Conservation (phyloP, 176 grass and related monocot genomes). For the Oropetium thomaeum region DNA sequence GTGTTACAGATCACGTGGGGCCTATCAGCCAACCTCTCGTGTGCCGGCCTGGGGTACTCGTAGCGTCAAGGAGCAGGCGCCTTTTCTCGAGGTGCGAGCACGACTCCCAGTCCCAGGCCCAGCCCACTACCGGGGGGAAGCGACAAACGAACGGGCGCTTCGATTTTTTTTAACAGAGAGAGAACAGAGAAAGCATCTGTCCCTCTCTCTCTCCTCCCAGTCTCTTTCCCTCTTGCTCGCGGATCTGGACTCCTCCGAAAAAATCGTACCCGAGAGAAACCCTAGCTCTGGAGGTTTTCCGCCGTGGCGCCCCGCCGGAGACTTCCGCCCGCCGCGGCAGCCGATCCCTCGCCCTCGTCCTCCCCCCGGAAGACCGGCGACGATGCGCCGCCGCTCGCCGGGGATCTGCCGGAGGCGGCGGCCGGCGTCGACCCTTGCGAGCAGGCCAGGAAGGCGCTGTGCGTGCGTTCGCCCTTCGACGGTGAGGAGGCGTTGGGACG, state of each 20-base stretch:
- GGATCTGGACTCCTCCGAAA: slow-evolving; percentile 47
- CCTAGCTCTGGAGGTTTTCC: slow-evolving; percentile 67
- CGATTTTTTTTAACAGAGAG: slow-evolving; percentile 29
- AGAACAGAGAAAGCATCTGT: too few species aligned
- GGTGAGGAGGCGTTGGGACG: slow-evolving; percentile 51
- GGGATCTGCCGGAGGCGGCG: slow-evolving; percentile 11
- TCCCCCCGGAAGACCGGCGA: slow-evolving; percentile 18
- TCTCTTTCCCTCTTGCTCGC: slow-evolving; percentile 30
- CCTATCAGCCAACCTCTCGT: fast-evolving
- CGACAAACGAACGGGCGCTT: slow-evolving; percentile 35
- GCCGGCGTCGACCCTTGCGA: slow-evolving; percentile 39
- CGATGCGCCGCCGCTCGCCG: slow-evolving; percentile 47
- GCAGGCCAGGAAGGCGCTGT: slow-evolving; percentile 82
- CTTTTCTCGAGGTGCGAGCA: slow-evolving; percentile 33
- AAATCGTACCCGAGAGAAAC: slow-evolving; percentile 64
- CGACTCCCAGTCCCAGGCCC: slow-evolving; percentile 32
- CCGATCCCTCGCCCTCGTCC: slow-evolving; percentile 22
- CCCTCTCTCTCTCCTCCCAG: not conserved
- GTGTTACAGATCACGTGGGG: not conserved
- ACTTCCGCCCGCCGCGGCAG: slow-evolving; percentile 32
- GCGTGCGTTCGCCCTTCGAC: slow-evolving; percentile 75
- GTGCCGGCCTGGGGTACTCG: not conserved
- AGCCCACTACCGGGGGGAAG: slow-evolving; percentile 32
- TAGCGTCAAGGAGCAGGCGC: not conserved
- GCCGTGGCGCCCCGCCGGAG: slow-evolving; percentile 52